Evolutionary conservation across 2,329 filamentous ascomycete genomes (phyloP), one percentile per base, ranked within the genome.

Genomic region (Domatiomyces globalis): DNA sequence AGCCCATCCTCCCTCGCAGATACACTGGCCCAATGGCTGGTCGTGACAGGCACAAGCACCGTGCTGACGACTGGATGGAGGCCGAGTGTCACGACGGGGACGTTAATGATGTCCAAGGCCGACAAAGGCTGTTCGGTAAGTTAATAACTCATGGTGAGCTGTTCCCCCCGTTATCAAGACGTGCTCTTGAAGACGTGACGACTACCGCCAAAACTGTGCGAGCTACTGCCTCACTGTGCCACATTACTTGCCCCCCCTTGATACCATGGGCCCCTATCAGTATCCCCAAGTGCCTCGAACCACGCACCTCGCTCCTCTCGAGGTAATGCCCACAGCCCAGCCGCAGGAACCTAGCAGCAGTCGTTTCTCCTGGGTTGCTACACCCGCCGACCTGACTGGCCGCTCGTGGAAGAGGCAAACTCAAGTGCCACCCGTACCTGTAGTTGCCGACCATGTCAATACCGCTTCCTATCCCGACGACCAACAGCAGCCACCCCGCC

Each of bases 341-440:
- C 54, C 51, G 43, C 54, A 53, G 46, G 45, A 19, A 43, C 43
- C 54, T 9, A 10, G 25, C 33, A 49, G 44, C 19, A 44, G 9
- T 18, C 53, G 56, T 10, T 58, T 57, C 44, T 58, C 56, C 18
- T 58, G 54, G 54, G 53, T 58, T 51, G 49, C 53, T 18, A 54
- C 54, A 45, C 51, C 56, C 4, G 53, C 51, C 10, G 56, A 58
- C 25, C 47, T 29, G 7, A 47, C 10, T 9, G 45, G 45, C 9
- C 29, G 29, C 27, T 27, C 45, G 19, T 47, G 45, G 45, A 8
- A 27, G 17, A 39, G 2, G 15, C 33, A 39, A 15, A 39, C 10
- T 39, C 10, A 39, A 15, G 33, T 39, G 12, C 33, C 33, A 15
- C 33, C 33, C 15, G 12, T 39, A 4, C 33, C 33, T 15, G 33